Conservation (phyloP, 1,284 basidiomycete genomes). For the Kalmanozyma brasiliensis region DNA sequence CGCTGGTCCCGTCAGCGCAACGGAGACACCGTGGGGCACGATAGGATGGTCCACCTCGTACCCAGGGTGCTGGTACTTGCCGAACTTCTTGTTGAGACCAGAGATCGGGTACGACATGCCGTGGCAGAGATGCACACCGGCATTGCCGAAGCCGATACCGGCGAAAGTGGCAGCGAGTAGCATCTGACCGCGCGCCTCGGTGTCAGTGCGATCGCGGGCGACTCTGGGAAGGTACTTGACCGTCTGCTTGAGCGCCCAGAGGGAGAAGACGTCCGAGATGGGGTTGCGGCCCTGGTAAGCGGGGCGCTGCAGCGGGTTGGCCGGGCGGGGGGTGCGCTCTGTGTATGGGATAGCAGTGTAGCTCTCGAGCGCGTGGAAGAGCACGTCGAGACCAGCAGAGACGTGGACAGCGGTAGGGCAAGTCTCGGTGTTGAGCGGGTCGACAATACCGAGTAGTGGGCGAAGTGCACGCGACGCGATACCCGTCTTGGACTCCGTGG, state of each 20-base stretch:
- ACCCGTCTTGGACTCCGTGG: slow-evolving; percentile 85
- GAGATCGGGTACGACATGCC: slow-evolving; percentile 61
- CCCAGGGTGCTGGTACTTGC: slow-evolving; percentile 72
- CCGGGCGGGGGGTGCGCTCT: slow-evolving; percentile 86
- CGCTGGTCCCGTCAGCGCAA: slow-evolving; percentile 50
- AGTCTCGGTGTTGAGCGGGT: slow-evolving; percentile 85
- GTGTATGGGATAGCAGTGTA: slow-evolving; percentile 72
- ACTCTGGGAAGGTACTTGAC: slow-evolving; percentile 90
- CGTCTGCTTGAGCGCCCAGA: slow-evolving; percentile 91
- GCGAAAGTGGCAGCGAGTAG: slow-evolving; percentile 75
- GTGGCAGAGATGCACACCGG: slow-evolving; percentile 74
- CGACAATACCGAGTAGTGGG: slow-evolving; percentile 86
- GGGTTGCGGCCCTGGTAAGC: slow-evolving; percentile 97
- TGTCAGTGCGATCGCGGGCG: slow-evolving; percentile 78
- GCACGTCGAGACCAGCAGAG: slow-evolving; percentile 87
- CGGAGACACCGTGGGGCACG: slow-evolving; percentile 77
- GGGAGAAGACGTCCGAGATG: slow-evolving; percentile 91
- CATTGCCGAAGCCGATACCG: slow-evolving; percentile 95
- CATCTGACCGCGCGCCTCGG: slow-evolving; percentile 89
- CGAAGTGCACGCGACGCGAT: slow-evolving; percentile 92
- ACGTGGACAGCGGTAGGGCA: slow-evolving; percentile 81
- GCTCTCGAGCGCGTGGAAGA: slow-evolving; percentile 91
- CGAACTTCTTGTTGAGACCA: slow-evolving; percentile 87
- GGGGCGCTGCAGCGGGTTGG: slow-evolving; percentile 86
- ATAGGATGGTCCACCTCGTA: slow-evolving; percentile 82